Conservation (phyloP, 1,284 basidiomycete species). For the Stereum hirsutum region DNA sequence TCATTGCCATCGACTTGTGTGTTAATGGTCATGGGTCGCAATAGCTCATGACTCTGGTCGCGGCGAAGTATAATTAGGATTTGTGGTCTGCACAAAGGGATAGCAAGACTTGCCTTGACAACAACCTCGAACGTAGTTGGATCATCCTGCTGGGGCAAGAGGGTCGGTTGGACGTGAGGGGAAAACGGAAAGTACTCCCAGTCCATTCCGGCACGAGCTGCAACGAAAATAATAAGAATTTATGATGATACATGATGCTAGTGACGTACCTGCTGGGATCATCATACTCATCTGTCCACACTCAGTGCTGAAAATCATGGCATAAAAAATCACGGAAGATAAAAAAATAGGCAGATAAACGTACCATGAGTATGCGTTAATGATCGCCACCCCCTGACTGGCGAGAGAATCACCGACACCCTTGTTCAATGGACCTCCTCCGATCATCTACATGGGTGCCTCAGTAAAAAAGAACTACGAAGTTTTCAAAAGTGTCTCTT, state of each 20-base stretch:
- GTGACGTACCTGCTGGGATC: no score
- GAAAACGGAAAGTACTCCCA: constrained; percentile 12
- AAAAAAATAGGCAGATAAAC: background rate
- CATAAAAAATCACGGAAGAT: background rate
- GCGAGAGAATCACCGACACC: constrained; percentile 10
- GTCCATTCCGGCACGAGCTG: background rate
- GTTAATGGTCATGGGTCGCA: no score
- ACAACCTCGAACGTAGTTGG: no score
- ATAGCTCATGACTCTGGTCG: no score
- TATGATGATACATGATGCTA: no score
- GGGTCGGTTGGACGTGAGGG: constrained; percentile 2
- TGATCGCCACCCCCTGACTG: constrained; percentile 7
- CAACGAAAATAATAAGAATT: no score
- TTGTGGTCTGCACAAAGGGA: no score
- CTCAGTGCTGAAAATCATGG: constrained; percentile 1
- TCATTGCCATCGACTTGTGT: constrained; percentile 12
- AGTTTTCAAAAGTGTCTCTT: background rate
- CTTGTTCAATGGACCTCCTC: constrained; percentile 13
- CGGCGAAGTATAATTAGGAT: no score
- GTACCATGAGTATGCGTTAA: constrained; percentile 11
- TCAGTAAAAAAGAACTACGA: background rate
- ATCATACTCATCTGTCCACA: constrained; percentile 1
- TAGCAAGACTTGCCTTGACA: no score
- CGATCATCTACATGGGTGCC: constrained; percentile 8
- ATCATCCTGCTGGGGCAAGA: constrained; percentile 10